Evolutionary conservation across 176 grass and related monocot species (phyloP).

Genomic region (maize (Zea mays)): DNA sequence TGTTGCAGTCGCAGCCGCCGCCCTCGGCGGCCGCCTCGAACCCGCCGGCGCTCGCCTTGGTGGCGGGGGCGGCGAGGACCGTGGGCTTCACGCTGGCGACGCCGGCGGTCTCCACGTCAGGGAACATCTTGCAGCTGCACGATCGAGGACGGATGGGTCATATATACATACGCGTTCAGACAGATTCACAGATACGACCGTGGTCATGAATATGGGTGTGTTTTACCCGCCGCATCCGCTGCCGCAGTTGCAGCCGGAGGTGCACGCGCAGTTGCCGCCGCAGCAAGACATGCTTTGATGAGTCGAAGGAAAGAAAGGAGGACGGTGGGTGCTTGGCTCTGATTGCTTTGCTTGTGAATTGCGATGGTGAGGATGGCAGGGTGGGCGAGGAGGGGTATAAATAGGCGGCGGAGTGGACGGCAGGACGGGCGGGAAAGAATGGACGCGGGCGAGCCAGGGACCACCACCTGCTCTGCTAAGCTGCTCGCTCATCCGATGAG

Average conservation of each 20-base stretch:
- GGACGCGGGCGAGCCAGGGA: slow-evolving; percentile 31
- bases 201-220: no score
- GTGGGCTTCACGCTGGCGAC: slow-evolving; percentile 37
- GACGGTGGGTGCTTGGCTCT: not conserved
- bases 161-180: no score
- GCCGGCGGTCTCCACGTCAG: slow-evolving; percentile 56
- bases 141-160: no score
- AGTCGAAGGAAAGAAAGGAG: not conserved
- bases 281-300: slow-evolving; percentile 57
- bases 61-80: slow-evolving; percentile 38
- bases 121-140: slow-evolving; percentile 65
- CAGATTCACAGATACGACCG: no score
- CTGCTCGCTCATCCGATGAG: no score
- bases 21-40: slow-evolving; percentile 52
- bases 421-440: slow-evolving; percentile 18
- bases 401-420: slow-evolving; percentile 33
- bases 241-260: slow-evolving; percentile 69
- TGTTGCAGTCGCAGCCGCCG: slow-evolving; percentile 63
- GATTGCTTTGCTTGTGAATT: slow-evolving; percentile 33
- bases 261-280: slow-evolving; percentile 78
- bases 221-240: slow-evolving; percentile 51
- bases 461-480: not conserved
- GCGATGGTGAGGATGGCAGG: not conserved
- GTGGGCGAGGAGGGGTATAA: slow-evolving; percentile 26
- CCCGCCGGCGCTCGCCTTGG: slow-evolving; percentile 54